phyloP scores from a whole-genome alignment of 2,329 filamentous ascomycete species.

The Sarocladium strictum region DNA sequence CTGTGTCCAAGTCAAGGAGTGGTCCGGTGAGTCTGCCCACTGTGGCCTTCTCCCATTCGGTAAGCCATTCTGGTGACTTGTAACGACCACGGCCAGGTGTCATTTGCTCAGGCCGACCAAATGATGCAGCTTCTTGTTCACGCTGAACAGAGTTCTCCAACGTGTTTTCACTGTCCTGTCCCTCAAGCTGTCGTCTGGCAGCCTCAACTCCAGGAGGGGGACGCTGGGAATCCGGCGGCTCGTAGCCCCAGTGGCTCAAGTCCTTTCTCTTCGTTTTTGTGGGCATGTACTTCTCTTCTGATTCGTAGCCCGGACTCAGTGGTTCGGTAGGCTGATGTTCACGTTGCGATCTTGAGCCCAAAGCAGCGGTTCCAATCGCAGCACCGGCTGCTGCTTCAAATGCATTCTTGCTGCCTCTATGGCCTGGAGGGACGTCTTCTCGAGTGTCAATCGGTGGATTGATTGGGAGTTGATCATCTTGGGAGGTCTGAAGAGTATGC shows the following conservation, averaged over 20 bases:
- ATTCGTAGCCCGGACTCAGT: constrained; percentile 16
- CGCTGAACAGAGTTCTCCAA: constrained; percentile 26
- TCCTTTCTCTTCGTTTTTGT: constrained; percentile 17
- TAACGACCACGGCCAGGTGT: constrained; percentile 51
- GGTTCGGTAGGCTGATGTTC: constrained; percentile 22
- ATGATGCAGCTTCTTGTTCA: constrained; percentile 22
- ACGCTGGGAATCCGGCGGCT: constrained; percentile 15
- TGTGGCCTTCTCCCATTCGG: constrained; percentile 68
- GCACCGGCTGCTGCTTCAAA: not conserved
- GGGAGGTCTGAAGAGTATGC: constrained; percentile 14
- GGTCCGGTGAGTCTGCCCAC: constrained; percentile 53
- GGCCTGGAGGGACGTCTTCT: not conserved
- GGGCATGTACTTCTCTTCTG: constrained; percentile 22
- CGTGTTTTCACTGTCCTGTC: constrained; percentile 24
- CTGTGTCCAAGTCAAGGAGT: constrained; percentile 53
- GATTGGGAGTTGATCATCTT: constrained; percentile 27
- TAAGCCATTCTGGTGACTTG: constrained; percentile 52
- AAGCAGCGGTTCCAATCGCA: not conserved
- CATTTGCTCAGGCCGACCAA: constrained; percentile 34
- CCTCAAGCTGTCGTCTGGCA: constrained; percentile 17
- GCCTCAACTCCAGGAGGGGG: constrained; percentile 5
- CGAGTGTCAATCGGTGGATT: constrained; percentile 17
- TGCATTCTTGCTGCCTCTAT: not conserved
- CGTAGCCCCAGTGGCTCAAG: constrained; percentile 10
- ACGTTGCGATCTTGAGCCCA: constrained; percentile 18